Evolutionary conservation across 202 grass and related monocot genomes (phyloP).

Genomic region (Dendrocalamus latiflorus): DNA sequence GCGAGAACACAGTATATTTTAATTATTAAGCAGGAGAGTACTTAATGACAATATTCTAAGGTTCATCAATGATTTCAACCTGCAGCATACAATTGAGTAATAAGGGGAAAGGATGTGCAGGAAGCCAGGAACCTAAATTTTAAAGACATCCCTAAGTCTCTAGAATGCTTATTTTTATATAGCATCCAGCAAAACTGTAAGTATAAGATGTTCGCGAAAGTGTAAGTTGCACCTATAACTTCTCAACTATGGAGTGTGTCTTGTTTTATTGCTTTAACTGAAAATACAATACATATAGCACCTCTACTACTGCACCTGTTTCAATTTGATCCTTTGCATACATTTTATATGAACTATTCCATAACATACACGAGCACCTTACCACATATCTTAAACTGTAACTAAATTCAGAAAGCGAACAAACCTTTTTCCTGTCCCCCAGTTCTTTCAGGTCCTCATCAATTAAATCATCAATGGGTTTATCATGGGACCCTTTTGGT

Average conservation of each 20-base stretch:
- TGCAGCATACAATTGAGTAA: neutral
- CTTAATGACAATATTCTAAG: neutral
- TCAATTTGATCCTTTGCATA: neutral
- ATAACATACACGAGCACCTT: neutral
- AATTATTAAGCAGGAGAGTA: neutral
- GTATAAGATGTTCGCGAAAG: neutral
- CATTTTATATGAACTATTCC: neutral
- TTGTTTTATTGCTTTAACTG: neutral
- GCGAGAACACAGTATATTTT: neutral
- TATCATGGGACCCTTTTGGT: too few species aligned
- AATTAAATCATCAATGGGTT: conserved; percentile 89
- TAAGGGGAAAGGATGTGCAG: neutral
- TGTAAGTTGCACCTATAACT: neutral
- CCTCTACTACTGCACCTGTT: neutral
- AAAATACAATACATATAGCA: neutral
- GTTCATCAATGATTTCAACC: neutral
- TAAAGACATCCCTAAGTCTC: neutral
- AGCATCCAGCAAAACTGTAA: neutral
- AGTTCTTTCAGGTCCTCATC: conserved; percentile 79
- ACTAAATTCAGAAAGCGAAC: conserved; percentile 15
- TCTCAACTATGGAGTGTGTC: neutral
- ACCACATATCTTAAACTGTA: neutral
- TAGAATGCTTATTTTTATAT: neutral
- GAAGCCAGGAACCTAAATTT: neutral
- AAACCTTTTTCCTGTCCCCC: conserved; percentile 80